These are phyloP conservation scores for Camelina neglecta DNA, from an alignment of 345 rosid species.

Conservation along the genomic window DNA sequence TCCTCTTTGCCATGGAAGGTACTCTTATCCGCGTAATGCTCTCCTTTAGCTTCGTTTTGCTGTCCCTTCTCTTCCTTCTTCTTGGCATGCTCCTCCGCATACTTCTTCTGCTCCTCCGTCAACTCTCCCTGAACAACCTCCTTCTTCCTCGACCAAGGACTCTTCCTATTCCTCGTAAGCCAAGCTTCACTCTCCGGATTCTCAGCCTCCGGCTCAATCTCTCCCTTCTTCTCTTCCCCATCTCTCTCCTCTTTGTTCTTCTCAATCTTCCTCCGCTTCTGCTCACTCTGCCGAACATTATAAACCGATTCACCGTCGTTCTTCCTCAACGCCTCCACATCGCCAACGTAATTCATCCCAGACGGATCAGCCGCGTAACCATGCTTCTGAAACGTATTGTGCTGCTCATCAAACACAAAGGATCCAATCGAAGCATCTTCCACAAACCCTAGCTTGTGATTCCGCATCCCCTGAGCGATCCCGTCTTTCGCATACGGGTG, in stretches of 20 bases:
- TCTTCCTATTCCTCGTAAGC: constrained; percentile 82
- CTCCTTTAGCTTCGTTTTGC: constrained; percentile 70
- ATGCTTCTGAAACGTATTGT: constrained; percentile 83
- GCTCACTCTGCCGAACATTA: constrained; percentile 80
- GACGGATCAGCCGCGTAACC: constrained; percentile 95
- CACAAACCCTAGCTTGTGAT: constrained; percentile 95
- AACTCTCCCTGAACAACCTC: constrained; percentile 77
- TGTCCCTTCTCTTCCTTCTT: constrained; percentile 88
- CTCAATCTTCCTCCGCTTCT: constrained; percentile 75
- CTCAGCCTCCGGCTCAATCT: constrained; percentile 59
- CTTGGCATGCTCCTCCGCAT: constrained; percentile 92
- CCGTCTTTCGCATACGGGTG: constrained; percentile 97
- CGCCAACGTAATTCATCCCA: constrained; percentile 79
- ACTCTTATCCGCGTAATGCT: constrained; percentile 75
- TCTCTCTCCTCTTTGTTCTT: constrained; percentile 55
- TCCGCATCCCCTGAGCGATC: constrained; percentile 95
- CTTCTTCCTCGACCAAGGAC: constrained; percentile 98
- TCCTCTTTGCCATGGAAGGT: constrained; percentile 98
- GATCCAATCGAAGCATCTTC: constrained; percentile 89
- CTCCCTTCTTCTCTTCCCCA: constrained; percentile 44
- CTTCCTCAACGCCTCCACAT: constrained; percentile 63
- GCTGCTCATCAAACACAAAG: constrained; percentile 89
- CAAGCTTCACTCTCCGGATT: constrained; percentile 85
- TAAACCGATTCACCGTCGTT: constrained; percentile 78
- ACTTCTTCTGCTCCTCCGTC: constrained; percentile 97